Evolutionary conservation across 768 basidiomycete genomes (phyloP).

Genomic region (Mycena metata): DNA sequence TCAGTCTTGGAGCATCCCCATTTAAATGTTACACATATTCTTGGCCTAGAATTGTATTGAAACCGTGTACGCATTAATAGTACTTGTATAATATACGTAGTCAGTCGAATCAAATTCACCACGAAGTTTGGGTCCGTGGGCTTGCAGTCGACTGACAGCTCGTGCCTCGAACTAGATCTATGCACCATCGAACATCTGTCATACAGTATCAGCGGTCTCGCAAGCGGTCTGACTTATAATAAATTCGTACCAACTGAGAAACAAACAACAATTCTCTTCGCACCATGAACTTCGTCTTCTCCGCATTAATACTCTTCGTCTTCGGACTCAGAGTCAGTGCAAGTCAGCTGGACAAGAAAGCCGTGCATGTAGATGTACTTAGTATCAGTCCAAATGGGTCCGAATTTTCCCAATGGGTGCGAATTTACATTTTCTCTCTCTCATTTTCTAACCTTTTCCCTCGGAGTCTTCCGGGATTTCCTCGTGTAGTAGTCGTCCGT

Average conservation of each 20-base stretch:
- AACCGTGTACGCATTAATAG: conserved; percentile 17
- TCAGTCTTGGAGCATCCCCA: conserved; percentile 10
- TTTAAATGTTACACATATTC: neutral
- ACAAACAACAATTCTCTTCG: no score
- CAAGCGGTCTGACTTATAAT: no score
- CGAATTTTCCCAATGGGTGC: no score
- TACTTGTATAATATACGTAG: neutral
- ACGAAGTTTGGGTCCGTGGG: no score
- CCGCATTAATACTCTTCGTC: neutral
- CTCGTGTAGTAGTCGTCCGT: no score
- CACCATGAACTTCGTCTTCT: conserved; percentile 20
- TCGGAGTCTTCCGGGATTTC: no score
- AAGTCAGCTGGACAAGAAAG: neutral
- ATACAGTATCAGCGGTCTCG: neutral
- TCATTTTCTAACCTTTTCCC: no score
- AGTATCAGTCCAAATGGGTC: no score
- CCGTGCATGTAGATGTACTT: neutral
- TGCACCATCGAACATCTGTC: no score
- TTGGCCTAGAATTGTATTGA: conserved; percentile 26
- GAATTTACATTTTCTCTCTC: no score
- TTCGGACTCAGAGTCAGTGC: neutral
- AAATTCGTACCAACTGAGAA: no score
- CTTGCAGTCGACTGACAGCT: neutral
- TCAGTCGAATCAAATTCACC: no score
- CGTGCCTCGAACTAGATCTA: neutral